Evolutionary conservation across 192 early-diverging fungal genomes (phyloP), one percentile per base, ranked within the genome.

Genomic region (Rhizophagus prolifer): DNA sequence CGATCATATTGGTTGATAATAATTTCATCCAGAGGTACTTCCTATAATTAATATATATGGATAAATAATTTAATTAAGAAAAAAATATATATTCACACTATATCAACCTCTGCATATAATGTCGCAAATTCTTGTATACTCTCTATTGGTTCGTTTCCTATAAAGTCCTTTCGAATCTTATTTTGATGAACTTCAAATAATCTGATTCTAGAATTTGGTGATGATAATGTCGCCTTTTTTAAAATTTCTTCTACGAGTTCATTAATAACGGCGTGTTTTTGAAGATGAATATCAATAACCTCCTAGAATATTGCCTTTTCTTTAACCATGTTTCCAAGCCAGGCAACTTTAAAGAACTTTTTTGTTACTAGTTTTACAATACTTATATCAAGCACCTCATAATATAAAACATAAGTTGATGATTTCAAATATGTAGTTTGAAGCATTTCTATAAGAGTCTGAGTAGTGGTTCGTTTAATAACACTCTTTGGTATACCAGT

Each of bases 331-430:
- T 85, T 85, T 50, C 91, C 90, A 19, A 95, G 83, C 79, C 84
- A 93, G 9, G 79, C 86, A 8, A 97, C 85, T 38, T 90, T 91
- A 16, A 97, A 74, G 63, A 78, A 80, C 50, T 90, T 87, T 81
- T 95, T 96, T 41, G 78, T 90, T 71, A 97, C 96, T 28, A 97
- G 81, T 81, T 99, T 94, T 25, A 84, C 79, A 21, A 97, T 85
- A 47, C 89, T 85, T 25, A 95, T 86, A 44, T 95, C 92, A 59
- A 97, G 73, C 60, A 94, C 85, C 80, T 99, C 96, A 81, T 96
- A 99, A 70, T 85, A 88, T 9, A 99, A 73, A 10, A 85, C 75
- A 47, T 82, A 83, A 47, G 83, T 78, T 59, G 80, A 71, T 54
- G 75, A 60, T 3, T 76, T 69, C 23, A 81, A 63, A 34, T 80